phyloP scores from a whole-genome alignment of 306 rosid species.

The Cucumis melo region DNA sequence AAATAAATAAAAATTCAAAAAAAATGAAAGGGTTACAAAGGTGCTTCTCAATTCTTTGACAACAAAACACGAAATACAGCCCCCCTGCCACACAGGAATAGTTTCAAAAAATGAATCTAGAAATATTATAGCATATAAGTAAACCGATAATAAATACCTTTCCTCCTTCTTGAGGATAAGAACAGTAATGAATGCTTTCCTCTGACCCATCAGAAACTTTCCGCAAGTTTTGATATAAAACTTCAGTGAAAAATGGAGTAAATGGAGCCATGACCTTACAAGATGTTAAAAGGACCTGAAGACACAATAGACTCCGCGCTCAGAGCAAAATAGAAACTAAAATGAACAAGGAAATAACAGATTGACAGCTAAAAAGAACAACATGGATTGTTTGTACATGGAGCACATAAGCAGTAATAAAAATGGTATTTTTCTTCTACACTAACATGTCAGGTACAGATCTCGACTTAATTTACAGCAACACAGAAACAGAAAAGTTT shows the following conservation, averaged over 20 bases:
- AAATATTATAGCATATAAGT: not conserved
- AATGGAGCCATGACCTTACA: constrained; percentile 99
- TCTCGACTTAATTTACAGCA: not conserved
- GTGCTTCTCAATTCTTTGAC: not conserved
- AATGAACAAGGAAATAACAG: not conserved
- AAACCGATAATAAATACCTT: constrained; percentile 29
- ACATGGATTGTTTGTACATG: not conserved
- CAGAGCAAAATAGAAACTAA: not conserved
- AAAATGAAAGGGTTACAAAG: not conserved
- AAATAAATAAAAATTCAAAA: too few relatives aligned
- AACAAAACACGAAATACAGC: not conserved
- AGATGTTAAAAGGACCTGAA: constrained; percentile 76
- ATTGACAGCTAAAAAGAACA: not conserved
- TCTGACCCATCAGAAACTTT: constrained; percentile 55
- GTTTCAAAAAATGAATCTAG: not conserved
- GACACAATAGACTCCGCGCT: not conserved
- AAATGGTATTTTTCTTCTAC: not conserved
- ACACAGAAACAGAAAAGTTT: not conserved
- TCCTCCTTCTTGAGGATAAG: constrained; percentile 70
- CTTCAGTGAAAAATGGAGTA: constrained; percentile 95
- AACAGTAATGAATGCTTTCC: constrained; percentile 83
- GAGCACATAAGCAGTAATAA: not conserved
- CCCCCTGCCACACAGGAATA: not conserved
- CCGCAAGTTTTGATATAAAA: constrained; percentile 78
- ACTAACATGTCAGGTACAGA: not conserved